These are phyloP conservation scores for Colletotrichum euphorbiae DNA, from an alignment of 2,329 filamentous ascomycete genomes.

Conservation along the genomic window DNA sequence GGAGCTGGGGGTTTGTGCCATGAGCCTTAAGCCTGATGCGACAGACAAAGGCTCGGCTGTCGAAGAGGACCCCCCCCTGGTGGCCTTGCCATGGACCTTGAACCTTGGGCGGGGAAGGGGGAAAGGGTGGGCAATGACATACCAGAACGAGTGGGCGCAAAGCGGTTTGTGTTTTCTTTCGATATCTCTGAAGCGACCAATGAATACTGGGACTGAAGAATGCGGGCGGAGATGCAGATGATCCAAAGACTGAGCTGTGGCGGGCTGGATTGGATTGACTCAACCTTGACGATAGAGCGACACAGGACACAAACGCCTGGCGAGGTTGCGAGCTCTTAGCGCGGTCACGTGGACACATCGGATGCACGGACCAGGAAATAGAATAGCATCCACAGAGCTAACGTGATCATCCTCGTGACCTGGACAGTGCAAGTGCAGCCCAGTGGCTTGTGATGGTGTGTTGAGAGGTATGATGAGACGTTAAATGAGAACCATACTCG, in stretches of 20 bases:
- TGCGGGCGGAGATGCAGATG: conserved; percentile 50
- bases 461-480: background rate
- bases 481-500: too few relatives aligned
- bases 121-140: conserved; percentile 43
- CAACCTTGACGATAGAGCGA: conserved; percentile 36
- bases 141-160: conserved; percentile 51
- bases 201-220: conserved; percentile 54
- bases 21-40: conserved; percentile 25
- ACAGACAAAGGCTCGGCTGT: conserved; percentile 35
- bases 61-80: conserved; percentile 6
- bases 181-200: conserved; percentile 52
- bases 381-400: background rate
- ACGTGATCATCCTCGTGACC: conserved; percentile 24
- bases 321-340: conserved; percentile 40
- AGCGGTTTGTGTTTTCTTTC: conserved; percentile 37
- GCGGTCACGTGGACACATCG: conserved; percentile 35
- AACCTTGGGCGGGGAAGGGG: conserved; percentile 30
- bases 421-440: background rate
- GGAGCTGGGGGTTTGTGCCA: conserved; percentile 13
- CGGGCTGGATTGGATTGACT: conserved; percentile 34
- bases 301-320: conserved; percentile 36
- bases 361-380: conserved; percentile 18
- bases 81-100: conserved; percentile 18
- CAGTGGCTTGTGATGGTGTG: background rate
- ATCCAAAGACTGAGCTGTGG: conserved; percentile 40